A percentile compares a stretch with the other conserved stretches of the same genome.
These are phyloP conservation scores for Neurospora sp. DNA, from an alignment of 495 filamentous ascomycete species.

Conservation along the genomic window DNA sequence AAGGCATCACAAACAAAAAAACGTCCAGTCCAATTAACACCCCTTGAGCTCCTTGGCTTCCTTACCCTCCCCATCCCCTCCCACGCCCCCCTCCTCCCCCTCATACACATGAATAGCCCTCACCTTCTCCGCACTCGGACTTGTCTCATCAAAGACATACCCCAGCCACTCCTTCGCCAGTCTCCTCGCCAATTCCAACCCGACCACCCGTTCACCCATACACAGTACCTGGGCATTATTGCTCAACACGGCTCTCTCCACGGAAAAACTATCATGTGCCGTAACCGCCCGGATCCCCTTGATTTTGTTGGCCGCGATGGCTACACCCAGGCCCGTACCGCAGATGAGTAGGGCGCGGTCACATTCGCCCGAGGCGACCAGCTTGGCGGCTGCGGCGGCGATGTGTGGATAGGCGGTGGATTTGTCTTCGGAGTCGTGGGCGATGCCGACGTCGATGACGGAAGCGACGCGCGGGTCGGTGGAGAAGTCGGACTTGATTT, in stretches of 20 bases:
- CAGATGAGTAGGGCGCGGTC: slow-evolving; percentile 82
- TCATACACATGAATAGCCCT: slow-evolving; percentile 67
- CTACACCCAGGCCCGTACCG: slow-evolving; percentile 77
- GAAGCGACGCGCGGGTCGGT: slow-evolving; percentile 55
- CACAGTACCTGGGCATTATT: slow-evolving; percentile 86
- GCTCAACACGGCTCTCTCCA: slow-evolving; percentile 71
- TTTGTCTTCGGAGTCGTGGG: slow-evolving; percentile 49
- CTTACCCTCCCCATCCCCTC: neutral
- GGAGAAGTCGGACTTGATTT: slow-evolving; percentile 63
- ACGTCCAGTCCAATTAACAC: slow-evolving; percentile 1
- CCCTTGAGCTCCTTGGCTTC: slow-evolving; percentile 11
- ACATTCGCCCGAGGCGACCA: slow-evolving; percentile 56
- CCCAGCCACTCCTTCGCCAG: slow-evolving; percentile 74
- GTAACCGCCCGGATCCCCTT: slow-evolving; percentile 77
- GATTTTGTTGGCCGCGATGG: slow-evolving; percentile 81
- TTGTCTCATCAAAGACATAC: slow-evolving; percentile 69
- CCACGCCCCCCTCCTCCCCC: slow-evolving; percentile 25
- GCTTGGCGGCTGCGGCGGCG: slow-evolving; percentile 58
- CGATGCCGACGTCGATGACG: slow-evolving; percentile 55
- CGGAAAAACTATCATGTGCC: slow-evolving; percentile 75
- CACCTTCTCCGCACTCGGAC: slow-evolving; percentile 65
- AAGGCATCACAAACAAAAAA: neutral
- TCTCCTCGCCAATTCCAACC: slow-evolving; percentile 66
- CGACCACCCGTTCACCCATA: slow-evolving; percentile 78
- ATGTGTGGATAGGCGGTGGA: slow-evolving; percentile 70